Conservation (phyloP, 129 eudicot genomes). For the Gnaphalium uliginosum region DNA sequence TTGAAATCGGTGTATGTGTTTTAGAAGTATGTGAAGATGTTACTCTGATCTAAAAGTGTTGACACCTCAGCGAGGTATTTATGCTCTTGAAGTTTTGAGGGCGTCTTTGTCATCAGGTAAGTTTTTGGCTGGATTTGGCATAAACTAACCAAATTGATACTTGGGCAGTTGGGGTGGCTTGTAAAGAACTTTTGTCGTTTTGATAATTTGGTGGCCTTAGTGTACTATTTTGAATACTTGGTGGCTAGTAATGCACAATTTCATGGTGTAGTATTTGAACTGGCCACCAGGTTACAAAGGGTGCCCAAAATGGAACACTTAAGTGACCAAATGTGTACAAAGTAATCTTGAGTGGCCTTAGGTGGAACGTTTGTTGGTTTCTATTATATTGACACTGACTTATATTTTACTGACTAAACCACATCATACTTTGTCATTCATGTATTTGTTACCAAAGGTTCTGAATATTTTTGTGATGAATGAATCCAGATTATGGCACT, state of each 20-base stretch:
- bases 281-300: background rate
- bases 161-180: background rate
- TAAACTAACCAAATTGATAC: background rate
- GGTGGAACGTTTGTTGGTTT: background rate
- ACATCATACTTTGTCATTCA: background rate
- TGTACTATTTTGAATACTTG: background rate
- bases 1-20: background rate
- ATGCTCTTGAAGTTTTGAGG: background rate
- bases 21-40: background rate
- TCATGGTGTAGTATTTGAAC: background rate
- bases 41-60: background rate
- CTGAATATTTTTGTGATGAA: slow-evolving; percentile 7
- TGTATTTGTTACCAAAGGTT: slow-evolving; percentile 12
- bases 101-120: background rate
- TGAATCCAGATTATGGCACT: slow-evolving; percentile 59
- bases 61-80: background rate
- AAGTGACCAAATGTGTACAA: background rate
- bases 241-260: background rate
- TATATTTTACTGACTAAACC: background rate
- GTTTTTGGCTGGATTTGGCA: background rate
- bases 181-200: background rate
- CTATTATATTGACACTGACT: background rate
- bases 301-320: background rate
- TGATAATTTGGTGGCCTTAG: background rate
- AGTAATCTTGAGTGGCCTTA: background rate